These are phyloP conservation scores for Litchi chinensis DNA, from an alignment of 345 rosid species.

Conservation along the genomic window DNA sequence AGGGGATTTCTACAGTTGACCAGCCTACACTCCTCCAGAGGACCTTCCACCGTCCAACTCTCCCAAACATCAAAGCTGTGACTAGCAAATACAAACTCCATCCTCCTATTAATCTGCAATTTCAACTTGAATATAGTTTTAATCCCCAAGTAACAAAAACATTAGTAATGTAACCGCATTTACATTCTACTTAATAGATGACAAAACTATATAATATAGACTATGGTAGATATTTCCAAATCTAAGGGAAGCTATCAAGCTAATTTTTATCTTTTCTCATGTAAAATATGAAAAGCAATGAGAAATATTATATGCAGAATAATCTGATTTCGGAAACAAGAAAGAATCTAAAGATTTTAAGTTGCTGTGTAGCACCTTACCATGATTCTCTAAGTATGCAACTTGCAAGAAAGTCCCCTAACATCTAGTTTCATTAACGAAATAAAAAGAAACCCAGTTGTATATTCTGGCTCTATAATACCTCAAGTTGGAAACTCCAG, in stretches of 20 bases:
- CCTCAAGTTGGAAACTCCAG: neutral
- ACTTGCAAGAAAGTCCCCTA: neutral
- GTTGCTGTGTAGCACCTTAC: neutral
- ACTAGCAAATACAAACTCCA: conserved; percentile 97
- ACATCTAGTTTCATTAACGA: neutral
- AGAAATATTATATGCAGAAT: neutral
- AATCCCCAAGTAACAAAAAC: neutral
- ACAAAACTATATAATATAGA: neutral
- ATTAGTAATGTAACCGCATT: neutral
- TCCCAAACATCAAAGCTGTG: conserved; percentile 99
- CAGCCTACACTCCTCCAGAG: conserved; percentile 84
- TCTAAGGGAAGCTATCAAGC: neutral
- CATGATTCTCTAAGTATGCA: neutral
- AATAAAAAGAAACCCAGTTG: neutral
- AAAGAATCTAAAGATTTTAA: neutral
- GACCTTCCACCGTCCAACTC: conserved; percentile 94
- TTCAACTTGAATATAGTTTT: conserved; percentile 11
- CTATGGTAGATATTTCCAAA: neutral
- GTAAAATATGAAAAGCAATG: neutral
- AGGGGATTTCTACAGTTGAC: conserved; percentile 83
- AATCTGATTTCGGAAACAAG: neutral
- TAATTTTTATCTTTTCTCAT: neutral
- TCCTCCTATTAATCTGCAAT: conserved; percentile 87
- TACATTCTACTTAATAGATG: conserved; percentile 3
- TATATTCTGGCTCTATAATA: neutral